Evolutionary conservation across 345 rosid species (phyloP).

Genomic region (Cochlearia excelsa): DNA sequence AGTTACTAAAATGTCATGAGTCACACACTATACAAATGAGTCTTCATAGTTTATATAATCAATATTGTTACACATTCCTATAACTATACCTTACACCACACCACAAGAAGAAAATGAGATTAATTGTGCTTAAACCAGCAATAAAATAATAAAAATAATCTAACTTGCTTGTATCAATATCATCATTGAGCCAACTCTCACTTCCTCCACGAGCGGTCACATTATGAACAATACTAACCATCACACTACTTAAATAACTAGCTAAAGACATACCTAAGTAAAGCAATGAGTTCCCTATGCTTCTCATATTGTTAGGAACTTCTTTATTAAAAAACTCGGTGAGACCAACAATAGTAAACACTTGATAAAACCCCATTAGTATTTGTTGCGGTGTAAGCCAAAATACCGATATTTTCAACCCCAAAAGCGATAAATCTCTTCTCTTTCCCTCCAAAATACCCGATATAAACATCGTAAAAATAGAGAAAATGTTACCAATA

Average conservation of each 20-base stretch:
- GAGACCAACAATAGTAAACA: slow-evolving; percentile 54
- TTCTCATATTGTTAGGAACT: slow-evolving; percentile 64
- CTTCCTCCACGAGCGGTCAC: slow-evolving; percentile 42
- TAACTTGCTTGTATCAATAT: slow-evolving; percentile 49
- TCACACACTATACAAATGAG: neutral
- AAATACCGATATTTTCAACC: slow-evolving; percentile 41
- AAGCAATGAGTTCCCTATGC: slow-evolving; percentile 46
- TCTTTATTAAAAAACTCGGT: slow-evolving; percentile 62
- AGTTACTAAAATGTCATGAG: neutral
- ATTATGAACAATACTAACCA: slow-evolving; percentile 40
- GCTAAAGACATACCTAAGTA: slow-evolving; percentile 32
- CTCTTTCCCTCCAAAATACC: slow-evolving; percentile 50
- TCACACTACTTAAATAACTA: slow-evolving; percentile 43
- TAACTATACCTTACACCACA: slow-evolving; percentile 44
- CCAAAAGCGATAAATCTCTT: slow-evolving; percentile 28
- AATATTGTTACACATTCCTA: slow-evolving; percentile 29
- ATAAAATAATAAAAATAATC: slow-evolving; percentile 60
- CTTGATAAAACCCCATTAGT: slow-evolving; percentile 55
- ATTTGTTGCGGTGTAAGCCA: slow-evolving; percentile 65
- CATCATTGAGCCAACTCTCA: slow-evolving; percentile 50
- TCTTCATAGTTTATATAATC: neutral
- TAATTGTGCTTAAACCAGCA: slow-evolving; percentile 48
- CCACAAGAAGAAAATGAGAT: slow-evolving; percentile 46
- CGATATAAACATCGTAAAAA: slow-evolving; percentile 47
- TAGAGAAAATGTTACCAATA: slow-evolving; percentile 46